Evolutionary conservation across 2,329 filamentous ascomycete genomes (phyloP).

Genomic region (Penicillium concentricum): DNA sequence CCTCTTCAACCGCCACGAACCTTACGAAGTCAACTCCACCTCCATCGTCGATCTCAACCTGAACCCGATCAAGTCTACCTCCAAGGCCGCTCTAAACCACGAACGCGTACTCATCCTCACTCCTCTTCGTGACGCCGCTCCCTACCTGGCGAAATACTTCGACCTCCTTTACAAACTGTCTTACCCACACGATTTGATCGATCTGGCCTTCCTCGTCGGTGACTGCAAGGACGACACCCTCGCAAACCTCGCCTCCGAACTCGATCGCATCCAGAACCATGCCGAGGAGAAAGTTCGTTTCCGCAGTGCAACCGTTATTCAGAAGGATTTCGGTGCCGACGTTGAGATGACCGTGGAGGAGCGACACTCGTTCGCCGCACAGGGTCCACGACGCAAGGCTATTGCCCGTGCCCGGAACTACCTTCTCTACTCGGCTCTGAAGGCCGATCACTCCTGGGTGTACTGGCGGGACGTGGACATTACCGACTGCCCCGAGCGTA

Average conservation of each 20-base stretch:
- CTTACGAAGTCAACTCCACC: slow-evolving; percentile 77
- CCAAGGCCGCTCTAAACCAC: slow-evolving; percentile 72
- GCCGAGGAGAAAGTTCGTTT: slow-evolving; percentile 76
- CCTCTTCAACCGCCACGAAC: slow-evolving; percentile 91
- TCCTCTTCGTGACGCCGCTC: slow-evolving; percentile 83
- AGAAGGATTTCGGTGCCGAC: slow-evolving; percentile 83
- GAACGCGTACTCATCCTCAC: slow-evolving; percentile 91
- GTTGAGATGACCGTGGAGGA: slow-evolving; percentile 78
- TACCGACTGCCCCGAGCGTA: slow-evolving; percentile 78
- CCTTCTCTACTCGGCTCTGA: slow-evolving; percentile 76
- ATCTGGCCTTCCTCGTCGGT: slow-evolving; percentile 89
- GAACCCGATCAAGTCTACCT: slow-evolving; percentile 78
- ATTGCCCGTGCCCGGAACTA: slow-evolving; percentile 93
- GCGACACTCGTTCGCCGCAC: slow-evolving; percentile 80
- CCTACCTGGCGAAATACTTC: slow-evolving; percentile 84
- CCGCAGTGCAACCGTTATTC: slow-evolving; percentile 76
- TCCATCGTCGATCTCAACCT: slow-evolving; percentile 79
- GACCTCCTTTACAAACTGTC: slow-evolving; percentile 85
- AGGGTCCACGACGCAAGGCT: slow-evolving; percentile 83
- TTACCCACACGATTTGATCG: slow-evolving; percentile 93
- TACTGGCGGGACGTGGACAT: slow-evolving; percentile 99
- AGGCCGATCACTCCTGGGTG: slow-evolving; percentile 95
- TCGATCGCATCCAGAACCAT: slow-evolving; percentile 82
- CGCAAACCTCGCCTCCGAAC: slow-evolving; percentile 77
- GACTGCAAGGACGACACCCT: slow-evolving; percentile 90